Conservation (phyloP, 2,329 filamentous ascomycete genomes). For the Dothideomycetidae sp. region DNA sequence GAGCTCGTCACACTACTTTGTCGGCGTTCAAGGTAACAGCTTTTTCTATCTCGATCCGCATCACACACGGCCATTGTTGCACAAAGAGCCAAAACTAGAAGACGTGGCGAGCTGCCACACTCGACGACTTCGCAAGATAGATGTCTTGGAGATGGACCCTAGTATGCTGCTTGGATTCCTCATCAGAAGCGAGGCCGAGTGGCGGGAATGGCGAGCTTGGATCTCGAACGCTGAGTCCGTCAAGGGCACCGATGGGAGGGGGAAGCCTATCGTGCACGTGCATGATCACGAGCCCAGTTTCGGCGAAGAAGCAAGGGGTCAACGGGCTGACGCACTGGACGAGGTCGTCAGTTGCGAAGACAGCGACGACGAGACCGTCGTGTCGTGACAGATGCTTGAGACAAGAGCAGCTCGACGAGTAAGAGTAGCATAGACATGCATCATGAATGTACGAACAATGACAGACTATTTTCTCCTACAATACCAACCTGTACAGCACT, state of each 20-base stretch:
- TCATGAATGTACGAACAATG: slow-evolving; percentile 4
- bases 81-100: slow-evolving; percentile 43
- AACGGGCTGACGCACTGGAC: slow-evolving; percentile 62
- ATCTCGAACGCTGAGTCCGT: slow-evolving; percentile 39
- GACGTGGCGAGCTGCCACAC: slow-evolving; percentile 81
- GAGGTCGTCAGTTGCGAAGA: slow-evolving; percentile 85
- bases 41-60: slow-evolving; percentile 96
- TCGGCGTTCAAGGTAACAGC: slow-evolving; percentile 57
- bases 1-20: slow-evolving; percentile 71
- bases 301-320: slow-evolving; percentile 25
- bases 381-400: slow-evolving; percentile 3
- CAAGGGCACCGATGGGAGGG: slow-evolving; percentile 34
- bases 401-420: background rate
- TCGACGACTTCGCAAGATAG: slow-evolving; percentile 63
- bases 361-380: slow-evolving; percentile 24
- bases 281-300: slow-evolving; percentile 51
- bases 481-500: background rate
- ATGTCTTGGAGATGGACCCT: slow-evolving; percentile 87
- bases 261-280: slow-evolving; percentile 76
- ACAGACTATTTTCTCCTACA: too few species aligned
- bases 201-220: slow-evolving; percentile 65
- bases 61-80: slow-evolving; percentile 61
- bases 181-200: slow-evolving; percentile 69
- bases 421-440: background rate
- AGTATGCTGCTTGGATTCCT: slow-evolving; percentile 95